Percentiles rank a stretch among this genome's conserved stretches.
Conservation (phyloP, 2,329 filamentous ascomycete genomes). For the Aspergillus sclerotialis region DNA sequence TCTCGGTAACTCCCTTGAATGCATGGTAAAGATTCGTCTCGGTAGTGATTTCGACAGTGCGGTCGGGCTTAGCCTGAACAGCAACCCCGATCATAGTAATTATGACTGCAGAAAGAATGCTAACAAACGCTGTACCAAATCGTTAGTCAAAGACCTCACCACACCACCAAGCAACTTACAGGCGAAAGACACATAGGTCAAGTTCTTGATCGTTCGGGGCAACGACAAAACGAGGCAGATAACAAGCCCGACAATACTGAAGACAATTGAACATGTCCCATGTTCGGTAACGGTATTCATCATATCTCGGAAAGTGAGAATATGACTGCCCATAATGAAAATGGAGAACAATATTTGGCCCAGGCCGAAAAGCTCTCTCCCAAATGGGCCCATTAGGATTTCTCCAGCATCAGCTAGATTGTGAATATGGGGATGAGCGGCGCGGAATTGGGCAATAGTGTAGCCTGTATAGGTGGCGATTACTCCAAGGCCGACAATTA, state of each 20-base stretch:
- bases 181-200: conserved; percentile 54
- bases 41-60: conserved; percentile 29
- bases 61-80: conserved; percentile 38
- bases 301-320: conserved; percentile 62
- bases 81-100: conserved; percentile 62
- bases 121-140: conserved; percentile 47
- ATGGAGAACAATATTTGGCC: conserved; percentile 59
- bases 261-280: conserved; percentile 57
- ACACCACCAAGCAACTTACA: conserved; percentile 31
- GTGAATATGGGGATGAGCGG: conserved; percentile 52
- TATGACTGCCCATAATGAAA: conserved; percentile 65
- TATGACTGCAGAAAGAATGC: conserved; percentile 57
- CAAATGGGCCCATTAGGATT: conserved; percentile 54
- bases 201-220: conserved; percentile 56
- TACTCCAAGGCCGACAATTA: conserved; percentile 49
- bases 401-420: conserved; percentile 62
- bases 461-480: conserved; percentile 54
- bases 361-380: conserved; percentile 55
- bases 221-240: conserved; percentile 54
- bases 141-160: not conserved
- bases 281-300: conserved; percentile 58
- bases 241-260: conserved; percentile 51
- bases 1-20: conserved; percentile 60
- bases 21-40: conserved; percentile 45
- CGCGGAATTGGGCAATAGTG: conserved; percentile 52